These are phyloP conservation scores for Apophysomyces sp. DNA, from an alignment of 371 early-diverging fungal species.

Conservation along the genomic window DNA sequence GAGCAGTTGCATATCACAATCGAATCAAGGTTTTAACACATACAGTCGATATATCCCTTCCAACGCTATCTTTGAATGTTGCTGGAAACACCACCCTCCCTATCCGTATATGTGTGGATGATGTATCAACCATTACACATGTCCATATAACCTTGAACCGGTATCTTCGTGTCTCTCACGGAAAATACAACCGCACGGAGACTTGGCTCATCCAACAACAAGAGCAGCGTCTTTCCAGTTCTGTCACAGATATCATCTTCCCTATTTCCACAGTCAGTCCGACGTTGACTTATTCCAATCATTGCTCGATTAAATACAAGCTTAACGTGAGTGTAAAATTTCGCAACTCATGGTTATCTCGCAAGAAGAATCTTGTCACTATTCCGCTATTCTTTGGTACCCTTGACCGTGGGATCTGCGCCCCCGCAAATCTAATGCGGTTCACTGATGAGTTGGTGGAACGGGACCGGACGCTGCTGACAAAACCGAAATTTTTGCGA, in stretches of 20 bases:
- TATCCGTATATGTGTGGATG: background rate
- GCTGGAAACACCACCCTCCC: background rate
- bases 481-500: background rate
- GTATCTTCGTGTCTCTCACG: background rate
- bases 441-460: background rate
- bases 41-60: background rate
- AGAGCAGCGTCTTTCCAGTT: background rate
- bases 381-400: background rate
- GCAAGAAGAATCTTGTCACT: background rate
- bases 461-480: background rate
- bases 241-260: background rate
- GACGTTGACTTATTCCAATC: background rate
- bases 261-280: background rate
- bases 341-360: background rate
- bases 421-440: background rate
- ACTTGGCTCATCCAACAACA: background rate
- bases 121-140: background rate
- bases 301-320: background rate
- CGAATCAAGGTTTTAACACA: background rate
- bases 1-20: conserved; percentile 2
- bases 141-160: background rate
- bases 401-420: conserved; percentile 1
- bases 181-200: background rate
- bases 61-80: background rate
- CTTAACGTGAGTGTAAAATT: background rate